Conservation (phyloP, 495 filamentous ascomycete genomes). For the Saxophila tyrrhenica region DNA sequence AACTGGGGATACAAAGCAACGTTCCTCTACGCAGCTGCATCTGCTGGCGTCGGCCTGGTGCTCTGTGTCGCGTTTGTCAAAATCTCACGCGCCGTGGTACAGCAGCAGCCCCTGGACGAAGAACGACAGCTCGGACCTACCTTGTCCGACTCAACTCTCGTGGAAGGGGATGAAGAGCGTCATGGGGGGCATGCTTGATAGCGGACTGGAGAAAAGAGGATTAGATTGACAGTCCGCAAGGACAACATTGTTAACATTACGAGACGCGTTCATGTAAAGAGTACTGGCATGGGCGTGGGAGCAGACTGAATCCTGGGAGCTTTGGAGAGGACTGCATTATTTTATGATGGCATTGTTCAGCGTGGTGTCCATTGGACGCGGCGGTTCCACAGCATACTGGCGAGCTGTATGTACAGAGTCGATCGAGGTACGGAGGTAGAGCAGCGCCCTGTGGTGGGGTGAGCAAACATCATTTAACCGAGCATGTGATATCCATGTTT, state of each 20-base stretch:
- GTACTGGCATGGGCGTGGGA: background rate
- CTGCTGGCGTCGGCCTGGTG: conserved; percentile 42
- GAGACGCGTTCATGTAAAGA: background rate
- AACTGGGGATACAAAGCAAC: conserved; percentile 45
- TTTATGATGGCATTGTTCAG: no score
- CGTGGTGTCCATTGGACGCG: background rate
- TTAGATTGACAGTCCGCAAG: background rate
- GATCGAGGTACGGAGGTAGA: no score
- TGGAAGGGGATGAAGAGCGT: background rate
- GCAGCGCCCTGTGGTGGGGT: no score
- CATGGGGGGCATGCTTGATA: background rate
- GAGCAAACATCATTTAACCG: background rate
- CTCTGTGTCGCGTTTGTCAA: conserved; percentile 51
- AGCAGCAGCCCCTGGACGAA: conserved; percentile 9
- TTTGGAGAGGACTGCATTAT: no score
- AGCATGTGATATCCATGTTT: background rate
- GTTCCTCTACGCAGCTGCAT: conserved; percentile 58
- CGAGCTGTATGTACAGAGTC: no score
- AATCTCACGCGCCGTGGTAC: conserved; percentile 27
- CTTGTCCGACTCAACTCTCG: conserved; percentile 9
- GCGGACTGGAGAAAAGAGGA: background rate
- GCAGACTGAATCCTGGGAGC: no score
- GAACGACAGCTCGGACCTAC: conserved; percentile 1
- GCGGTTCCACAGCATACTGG: no score
- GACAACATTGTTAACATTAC: background rate